Conservation (phyloP, 2,329 filamentous ascomycete species). For the Aspergillus clavatus region DNA sequence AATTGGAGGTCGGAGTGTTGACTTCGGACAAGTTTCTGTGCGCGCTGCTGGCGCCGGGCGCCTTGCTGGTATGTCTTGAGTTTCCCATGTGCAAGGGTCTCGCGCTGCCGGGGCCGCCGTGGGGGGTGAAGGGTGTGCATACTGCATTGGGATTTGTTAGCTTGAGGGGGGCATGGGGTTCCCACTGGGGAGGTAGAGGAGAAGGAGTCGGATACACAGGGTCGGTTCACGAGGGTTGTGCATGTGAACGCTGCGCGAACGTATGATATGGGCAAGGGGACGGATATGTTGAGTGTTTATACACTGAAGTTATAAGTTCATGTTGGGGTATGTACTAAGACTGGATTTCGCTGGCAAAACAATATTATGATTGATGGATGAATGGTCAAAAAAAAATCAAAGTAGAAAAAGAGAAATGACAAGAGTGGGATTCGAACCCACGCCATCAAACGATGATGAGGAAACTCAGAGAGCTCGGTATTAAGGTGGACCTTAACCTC, state of each 20-base stretch:
- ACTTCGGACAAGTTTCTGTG: constrained; percentile 57
- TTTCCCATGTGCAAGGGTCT: constrained; percentile 40
- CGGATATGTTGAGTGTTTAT: constrained; percentile 7
- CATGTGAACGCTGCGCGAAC: not conserved
- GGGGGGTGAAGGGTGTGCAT: constrained; percentile 32
- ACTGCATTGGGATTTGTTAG: not conserved
- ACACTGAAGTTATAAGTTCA: not conserved
- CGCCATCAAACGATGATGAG: constrained; percentile 4
- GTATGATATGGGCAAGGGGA: constrained; percentile 4
- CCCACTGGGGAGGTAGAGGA: not conserved
- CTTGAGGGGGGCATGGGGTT: not conserved
- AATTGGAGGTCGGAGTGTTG: too few species aligned
- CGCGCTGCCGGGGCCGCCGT: constrained; percentile 36
- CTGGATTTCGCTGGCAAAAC: not conserved
- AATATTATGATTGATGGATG: not conserved
- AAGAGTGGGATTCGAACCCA: constrained; percentile 9
- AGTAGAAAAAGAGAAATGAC: not conserved
- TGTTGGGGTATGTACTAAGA: too few species aligned
- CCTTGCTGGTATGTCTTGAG: constrained; percentile 52
- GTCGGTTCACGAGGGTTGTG: not conserved
- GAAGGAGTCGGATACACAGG: not conserved
- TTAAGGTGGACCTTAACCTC: constrained; percentile 7
- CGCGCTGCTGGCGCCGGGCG: constrained; percentile 50
- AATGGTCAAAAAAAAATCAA: not conserved
- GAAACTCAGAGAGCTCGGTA: constrained; percentile 1